Evolutionary conservation across 805 yeast species (phyloP).

Genomic region (Ogataea pini): DNA sequence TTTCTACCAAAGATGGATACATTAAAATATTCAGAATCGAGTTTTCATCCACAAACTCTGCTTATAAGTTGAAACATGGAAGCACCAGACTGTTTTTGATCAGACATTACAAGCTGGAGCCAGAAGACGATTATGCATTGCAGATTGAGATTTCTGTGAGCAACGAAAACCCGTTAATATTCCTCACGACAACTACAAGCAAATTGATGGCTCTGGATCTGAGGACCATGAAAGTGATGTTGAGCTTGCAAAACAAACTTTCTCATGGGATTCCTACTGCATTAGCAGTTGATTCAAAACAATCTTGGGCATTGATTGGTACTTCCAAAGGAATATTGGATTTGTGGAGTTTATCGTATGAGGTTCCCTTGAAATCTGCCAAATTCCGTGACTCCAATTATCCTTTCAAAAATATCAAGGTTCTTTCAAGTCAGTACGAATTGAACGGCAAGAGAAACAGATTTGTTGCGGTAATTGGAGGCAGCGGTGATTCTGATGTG

Average conservation of each 20-base stretch:
- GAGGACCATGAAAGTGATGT: conserved; percentile 48
- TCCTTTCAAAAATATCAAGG: conserved; percentile 50
- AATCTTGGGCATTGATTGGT: conserved; percentile 71
- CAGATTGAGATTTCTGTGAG: conserved; percentile 43
- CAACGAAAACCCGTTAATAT: conserved; percentile 44
- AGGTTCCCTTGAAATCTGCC: conserved; percentile 60
- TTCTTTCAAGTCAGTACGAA: conserved; percentile 43
- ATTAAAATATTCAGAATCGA: conserved; percentile 44
- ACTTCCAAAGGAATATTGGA: conserved; percentile 72
- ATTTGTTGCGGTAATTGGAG: conserved; percentile 65
- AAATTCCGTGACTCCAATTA: conserved; percentile 43
- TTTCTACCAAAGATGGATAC: conserved; percentile 49
- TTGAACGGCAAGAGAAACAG: conserved; percentile 39
- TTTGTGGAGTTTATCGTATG: conserved; percentile 81
- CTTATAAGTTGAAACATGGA: conserved; percentile 13
- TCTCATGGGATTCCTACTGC: conserved; percentile 67
- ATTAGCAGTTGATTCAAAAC: conserved; percentile 53
- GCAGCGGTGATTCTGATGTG: conserved; percentile 57
- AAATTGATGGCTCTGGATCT: conserved; percentile 58
- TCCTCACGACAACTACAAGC: conserved; percentile 54
- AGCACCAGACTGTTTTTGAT: conserved; percentile 33
- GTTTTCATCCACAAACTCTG: conserved; percentile 22
- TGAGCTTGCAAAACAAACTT: conserved; percentile 52
- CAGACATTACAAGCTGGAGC: conserved; percentile 42
- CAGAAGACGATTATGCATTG: conserved; percentile 41